phyloP scores from a whole-genome alignment of 2,329 filamentous ascomycete genomes.

The Tolypocladium capitatum region DNA sequence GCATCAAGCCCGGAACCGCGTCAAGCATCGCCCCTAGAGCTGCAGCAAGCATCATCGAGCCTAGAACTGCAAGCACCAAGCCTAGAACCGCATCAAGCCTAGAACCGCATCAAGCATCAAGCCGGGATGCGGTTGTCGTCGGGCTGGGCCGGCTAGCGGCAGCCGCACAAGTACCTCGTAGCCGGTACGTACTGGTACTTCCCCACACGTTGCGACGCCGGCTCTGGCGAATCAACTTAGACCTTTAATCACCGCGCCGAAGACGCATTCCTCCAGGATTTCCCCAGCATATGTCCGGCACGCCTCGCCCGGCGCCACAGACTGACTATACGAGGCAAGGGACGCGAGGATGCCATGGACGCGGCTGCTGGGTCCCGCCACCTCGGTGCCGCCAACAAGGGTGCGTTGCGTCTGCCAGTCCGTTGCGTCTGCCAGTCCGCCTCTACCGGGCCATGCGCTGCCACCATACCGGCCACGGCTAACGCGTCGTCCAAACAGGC shows the following conservation, averaged over 20 bases:
- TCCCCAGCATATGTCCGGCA: neutral
- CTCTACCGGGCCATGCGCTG: too few species aligned
- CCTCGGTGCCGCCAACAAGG: neutral
- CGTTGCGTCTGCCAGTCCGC: too few species aligned
- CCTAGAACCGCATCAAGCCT: too few species aligned
- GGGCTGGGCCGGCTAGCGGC: neutral
- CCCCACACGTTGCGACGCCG: neutral
- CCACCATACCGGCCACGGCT: neutral
- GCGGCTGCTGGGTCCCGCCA: neutral
- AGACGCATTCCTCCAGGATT: neutral
- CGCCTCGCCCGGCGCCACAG: neutral
- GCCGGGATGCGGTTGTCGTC: too few species aligned
- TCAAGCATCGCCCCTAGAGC: too few species aligned
- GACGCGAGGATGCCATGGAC: neutral
- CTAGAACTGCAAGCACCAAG: too few species aligned
- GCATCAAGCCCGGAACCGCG: too few species aligned
- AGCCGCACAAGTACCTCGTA: neutral
- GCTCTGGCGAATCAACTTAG: constrained; percentile 1
- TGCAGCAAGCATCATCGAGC: too few species aligned
- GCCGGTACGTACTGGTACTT: too few species aligned
- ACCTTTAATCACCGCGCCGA: neutral
- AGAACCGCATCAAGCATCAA: too few species aligned
- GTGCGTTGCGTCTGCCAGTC: neutral
- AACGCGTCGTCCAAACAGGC: constrained; percentile 3
- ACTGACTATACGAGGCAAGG: neutral